These are phyloP conservation scores for Pseudomassariella vexata DNA, from an alignment of 2,329 filamentous ascomycete genomes.

Conservation along the genomic window DNA sequence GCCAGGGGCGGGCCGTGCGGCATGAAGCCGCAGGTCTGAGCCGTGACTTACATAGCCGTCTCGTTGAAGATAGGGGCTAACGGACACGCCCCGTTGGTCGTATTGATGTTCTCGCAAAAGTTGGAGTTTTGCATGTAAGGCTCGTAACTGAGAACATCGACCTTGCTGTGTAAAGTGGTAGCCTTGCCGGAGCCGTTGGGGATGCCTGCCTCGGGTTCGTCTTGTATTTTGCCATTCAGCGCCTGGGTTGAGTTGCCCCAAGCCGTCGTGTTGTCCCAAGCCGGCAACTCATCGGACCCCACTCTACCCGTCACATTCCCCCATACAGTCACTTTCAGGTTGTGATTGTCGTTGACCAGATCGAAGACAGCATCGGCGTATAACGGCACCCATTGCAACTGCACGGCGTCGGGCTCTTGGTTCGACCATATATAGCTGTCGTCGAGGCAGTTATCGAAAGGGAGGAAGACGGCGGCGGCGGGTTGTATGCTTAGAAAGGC, in stretches of 20 bases:
- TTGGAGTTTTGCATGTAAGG: conserved; percentile 50
- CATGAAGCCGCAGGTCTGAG: too few relatives aligned
- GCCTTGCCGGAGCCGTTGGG: conserved; percentile 42
- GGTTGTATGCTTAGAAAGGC: conserved; percentile 33
- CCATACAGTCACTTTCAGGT: conserved; percentile 74
- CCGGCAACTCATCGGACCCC: conserved; percentile 51
- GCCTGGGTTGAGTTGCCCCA: conserved; percentile 58
- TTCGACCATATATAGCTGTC: conserved; percentile 49
- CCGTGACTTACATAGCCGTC: conserved; percentile 32
- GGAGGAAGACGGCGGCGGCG: conserved; percentile 59
- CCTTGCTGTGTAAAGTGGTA: conserved; percentile 67
- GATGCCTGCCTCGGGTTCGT: conserved; percentile 43
- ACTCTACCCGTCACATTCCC: conserved; percentile 82
- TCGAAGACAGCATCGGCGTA: conserved; percentile 72
- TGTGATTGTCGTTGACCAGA: conserved; percentile 51
- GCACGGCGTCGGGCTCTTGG: conserved; percentile 36
- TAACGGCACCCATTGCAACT: conserved; percentile 75
- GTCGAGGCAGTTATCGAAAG: conserved; percentile 79
- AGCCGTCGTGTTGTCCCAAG: conserved; percentile 45
- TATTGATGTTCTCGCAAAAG: conserved; percentile 64
- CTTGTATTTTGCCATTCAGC: conserved; percentile 70
- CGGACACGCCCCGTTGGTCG: conserved; percentile 66
- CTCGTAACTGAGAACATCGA: conserved; percentile 73
- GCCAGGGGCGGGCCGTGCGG: not conserved
- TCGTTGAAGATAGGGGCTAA: conserved; percentile 64